Conservation (phyloP, 2,329 filamentous ascomycete genomes). For the Biscogniauxia marginata region DNA sequence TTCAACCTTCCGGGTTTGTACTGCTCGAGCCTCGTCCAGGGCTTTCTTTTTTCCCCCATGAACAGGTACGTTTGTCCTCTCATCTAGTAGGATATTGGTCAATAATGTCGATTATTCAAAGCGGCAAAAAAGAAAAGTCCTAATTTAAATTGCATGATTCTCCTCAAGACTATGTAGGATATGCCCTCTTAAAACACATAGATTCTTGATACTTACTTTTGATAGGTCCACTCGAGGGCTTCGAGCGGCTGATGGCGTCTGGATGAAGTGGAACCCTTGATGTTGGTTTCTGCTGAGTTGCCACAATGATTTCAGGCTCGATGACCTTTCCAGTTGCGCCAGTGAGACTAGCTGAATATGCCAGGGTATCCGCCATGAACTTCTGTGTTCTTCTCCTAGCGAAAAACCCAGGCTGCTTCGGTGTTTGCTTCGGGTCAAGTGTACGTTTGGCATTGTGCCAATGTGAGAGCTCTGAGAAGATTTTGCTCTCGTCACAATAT, state of each 20-base stretch:
- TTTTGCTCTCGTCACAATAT: conserved; percentile 27
- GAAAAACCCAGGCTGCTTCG: conserved; percentile 28
- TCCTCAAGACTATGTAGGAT: conserved; percentile 17
- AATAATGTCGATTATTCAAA: background rate
- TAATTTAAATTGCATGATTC: conserved; percentile 17
- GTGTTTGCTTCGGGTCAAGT: conserved; percentile 39
- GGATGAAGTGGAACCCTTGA: background rate
- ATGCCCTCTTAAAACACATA: background rate
- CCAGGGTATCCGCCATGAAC: conserved; percentile 65
- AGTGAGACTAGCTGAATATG: conserved; percentile 69
- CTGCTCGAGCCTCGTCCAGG: conserved; percentile 32
- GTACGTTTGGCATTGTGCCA: conserved; percentile 62
- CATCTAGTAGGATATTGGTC: conserved; percentile 20
- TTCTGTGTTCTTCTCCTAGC: conserved; percentile 55
- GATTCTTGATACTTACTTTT: background rate
- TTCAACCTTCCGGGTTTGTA: conserved; percentile 35
- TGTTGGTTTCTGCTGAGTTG: conserved; percentile 19
- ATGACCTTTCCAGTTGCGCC: conserved; percentile 61
- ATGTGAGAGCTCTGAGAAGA: conserved; percentile 52
- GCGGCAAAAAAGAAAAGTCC: background rate
- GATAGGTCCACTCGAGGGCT: background rate
- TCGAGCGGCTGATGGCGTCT: no score
- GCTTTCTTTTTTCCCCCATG: conserved; percentile 38
- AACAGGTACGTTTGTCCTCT: conserved; percentile 16
- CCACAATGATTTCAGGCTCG: conserved; percentile 63